Evolutionary conservation across 2,329 filamentous ascomycete species (phyloP), one percentile per base, ranked within the genome.

Genomic region (Aspergillus versicolor): DNA sequence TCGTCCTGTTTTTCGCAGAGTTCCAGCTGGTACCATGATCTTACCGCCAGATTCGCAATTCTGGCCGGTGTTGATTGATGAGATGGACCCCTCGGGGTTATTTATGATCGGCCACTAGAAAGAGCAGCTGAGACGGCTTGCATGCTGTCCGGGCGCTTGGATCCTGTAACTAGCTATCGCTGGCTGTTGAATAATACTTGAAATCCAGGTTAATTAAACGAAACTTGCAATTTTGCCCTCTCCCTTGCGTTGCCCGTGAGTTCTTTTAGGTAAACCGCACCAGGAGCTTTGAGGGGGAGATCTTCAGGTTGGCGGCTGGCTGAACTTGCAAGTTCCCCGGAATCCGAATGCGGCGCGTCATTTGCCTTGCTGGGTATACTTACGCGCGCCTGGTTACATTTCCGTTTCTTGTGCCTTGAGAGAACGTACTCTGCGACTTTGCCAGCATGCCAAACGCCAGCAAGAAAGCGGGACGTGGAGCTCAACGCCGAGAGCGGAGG

Each of bases 31-130:
- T 46, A 24, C 54, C 41, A 22, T 51, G 22, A 41, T 52, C 37
- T 44, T 34, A 48, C 48, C 37, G 27, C 48, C 34, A 42, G 54
- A 37, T 45, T 48, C 48, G 37, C 54, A 22, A 38, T 38, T 24
- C 37, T 52, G 49, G 52, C 38, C 19, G 51, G 53, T 50, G 54
- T 54, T 50, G 37, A 40, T 50, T n/a, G 37, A 45, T n/a, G 21
- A 17, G 34, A 44, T 51, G 61, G 51, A 56, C 52, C 51, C 44
- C 27, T 30, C 32, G 52, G 43, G 57, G 49, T 54, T 54, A 52
- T 60, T 53, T 57, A 52, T 57, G 63, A 65, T 65, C 63, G 57
- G 57, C 63, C 59, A 64, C 62, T 64, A 64, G 54, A 40, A 52
- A 52, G 49, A 22, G 21, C 40, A 56, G 54, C 47, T 58, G 54